These are phyloP conservation scores for Metarhizium brunneum DNA, from an alignment of 2,329 filamentous ascomycete species.

Conservation along the genomic window DNA sequence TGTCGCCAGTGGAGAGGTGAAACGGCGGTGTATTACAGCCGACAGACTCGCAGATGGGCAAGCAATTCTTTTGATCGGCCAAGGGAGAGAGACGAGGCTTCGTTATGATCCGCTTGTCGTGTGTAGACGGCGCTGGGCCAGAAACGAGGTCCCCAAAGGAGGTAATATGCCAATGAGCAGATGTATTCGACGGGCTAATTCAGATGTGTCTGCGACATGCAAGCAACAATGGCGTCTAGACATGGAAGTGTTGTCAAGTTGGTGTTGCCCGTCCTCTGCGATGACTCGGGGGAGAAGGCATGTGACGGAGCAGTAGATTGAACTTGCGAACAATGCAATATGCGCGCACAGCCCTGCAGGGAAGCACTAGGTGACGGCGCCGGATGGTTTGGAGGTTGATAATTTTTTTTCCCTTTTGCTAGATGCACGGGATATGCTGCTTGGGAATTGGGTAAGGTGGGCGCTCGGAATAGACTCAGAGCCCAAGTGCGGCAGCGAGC, in stretches of 20 bases:
- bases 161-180: background rate
- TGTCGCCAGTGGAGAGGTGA: background rate
- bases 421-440: background rate
- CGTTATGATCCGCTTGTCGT: background rate
- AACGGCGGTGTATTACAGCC: background rate
- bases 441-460: background rate
- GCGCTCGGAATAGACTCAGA: background rate
- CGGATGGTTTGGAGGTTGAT: background rate
- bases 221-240: background rate
- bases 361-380: background rate
- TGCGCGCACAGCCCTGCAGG: background rate
- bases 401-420: background rate
- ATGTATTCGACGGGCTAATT: background rate
- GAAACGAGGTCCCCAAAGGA: background rate
- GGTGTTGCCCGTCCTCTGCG: background rate
- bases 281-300: background rate
- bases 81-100: background rate
- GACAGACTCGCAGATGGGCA: background rate
- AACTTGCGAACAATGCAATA: background rate
- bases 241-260: background rate
- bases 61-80: background rate
- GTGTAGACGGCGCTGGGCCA: background rate
- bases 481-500: background rate
- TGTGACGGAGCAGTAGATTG: background rate
- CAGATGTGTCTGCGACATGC: background rate